Conservation (phyloP, 345 rosid genomes). For the Crucihimalaya himalaica region DNA sequence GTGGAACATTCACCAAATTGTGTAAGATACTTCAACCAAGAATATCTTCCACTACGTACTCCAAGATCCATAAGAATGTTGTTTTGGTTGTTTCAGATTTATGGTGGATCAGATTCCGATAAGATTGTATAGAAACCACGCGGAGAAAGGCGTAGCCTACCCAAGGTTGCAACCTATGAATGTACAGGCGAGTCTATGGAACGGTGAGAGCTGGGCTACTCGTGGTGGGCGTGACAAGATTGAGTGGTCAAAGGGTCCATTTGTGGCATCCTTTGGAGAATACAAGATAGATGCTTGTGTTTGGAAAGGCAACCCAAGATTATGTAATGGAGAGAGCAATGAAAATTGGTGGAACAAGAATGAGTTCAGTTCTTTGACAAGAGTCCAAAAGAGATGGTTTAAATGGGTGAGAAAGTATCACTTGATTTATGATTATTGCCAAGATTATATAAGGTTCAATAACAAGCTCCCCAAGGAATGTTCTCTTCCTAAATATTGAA, state of each 20-base stretch:
- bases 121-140: constrained; percentile 72
- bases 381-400: constrained; percentile 67
- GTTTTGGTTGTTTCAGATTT: constrained; percentile 49
- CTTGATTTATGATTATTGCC: constrained; percentile 81
- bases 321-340: constrained; percentile 56
- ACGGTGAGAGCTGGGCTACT: constrained; percentile 92
- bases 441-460: constrained; percentile 65
- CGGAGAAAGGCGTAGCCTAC: constrained; percentile 68
- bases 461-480: constrained; percentile 73
- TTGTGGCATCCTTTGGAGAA: constrained; percentile 63
- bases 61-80: neutral
- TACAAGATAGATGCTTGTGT: constrained; percentile 72
- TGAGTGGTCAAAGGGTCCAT: constrained; percentile 80
- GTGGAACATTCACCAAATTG: constrained; percentile 87
- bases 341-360: constrained; percentile 77
- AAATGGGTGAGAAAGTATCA: constrained; percentile 81
- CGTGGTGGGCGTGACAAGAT: constrained; percentile 72
- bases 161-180: constrained; percentile 83
- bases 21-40: constrained; percentile 50
- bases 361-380: constrained; percentile 48
- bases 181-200: constrained; percentile 68
- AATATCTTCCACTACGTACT: neutral
- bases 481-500: constrained; percentile 67
- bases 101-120: constrained; percentile 77
- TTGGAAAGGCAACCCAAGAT: constrained; percentile 62